Evolutionary conservation across 495 filamentous ascomycete genomes (phyloP).

Genomic region (Neurospora tetraspora): DNA sequence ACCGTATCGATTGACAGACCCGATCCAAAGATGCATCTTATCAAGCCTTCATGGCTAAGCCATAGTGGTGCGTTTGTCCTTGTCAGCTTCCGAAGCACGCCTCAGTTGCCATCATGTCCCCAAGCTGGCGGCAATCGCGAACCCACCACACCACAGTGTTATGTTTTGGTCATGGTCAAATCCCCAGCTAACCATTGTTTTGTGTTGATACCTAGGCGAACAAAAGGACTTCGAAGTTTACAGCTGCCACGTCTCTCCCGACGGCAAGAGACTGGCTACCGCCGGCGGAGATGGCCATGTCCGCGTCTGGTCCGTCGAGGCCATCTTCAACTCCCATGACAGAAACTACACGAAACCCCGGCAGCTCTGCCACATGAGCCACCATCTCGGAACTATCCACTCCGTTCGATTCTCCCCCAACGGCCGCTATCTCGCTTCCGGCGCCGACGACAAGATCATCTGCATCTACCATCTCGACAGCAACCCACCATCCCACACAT

Average conservation of each 20-base stretch:
- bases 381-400: conserved; percentile 95
- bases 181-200: conserved; percentile 7
- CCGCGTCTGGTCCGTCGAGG: conserved; percentile 93
- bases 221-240: conserved; percentile 97
- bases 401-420: conserved; percentile 93
- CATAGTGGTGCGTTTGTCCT: conserved; percentile 59
- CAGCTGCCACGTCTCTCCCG: conserved; percentile 91
- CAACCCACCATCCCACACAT: conserved; percentile 60
- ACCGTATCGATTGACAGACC: conserved; percentile 9
- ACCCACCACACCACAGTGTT: neutral
- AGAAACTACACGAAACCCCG: conserved; percentile 65
- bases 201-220: conserved; percentile 51
- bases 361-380: conserved; percentile 94
- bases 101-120: neutral
- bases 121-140: neutral
- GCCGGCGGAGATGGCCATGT: conserved; percentile 96
- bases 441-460: conserved; percentile 96
- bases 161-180: neutral
- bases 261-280: conserved; percentile 82
- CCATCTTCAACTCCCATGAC: conserved; percentile 71
- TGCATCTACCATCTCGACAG: conserved; percentile 89
- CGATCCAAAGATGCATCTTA: conserved; percentile 57
- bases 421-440: conserved; percentile 85
- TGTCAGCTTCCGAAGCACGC: neutral
- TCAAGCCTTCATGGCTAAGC: conserved; percentile 87